phyloP scores from a whole-genome alignment of 768 basidiomycete species.

The Hericium alpestre region DNA sequence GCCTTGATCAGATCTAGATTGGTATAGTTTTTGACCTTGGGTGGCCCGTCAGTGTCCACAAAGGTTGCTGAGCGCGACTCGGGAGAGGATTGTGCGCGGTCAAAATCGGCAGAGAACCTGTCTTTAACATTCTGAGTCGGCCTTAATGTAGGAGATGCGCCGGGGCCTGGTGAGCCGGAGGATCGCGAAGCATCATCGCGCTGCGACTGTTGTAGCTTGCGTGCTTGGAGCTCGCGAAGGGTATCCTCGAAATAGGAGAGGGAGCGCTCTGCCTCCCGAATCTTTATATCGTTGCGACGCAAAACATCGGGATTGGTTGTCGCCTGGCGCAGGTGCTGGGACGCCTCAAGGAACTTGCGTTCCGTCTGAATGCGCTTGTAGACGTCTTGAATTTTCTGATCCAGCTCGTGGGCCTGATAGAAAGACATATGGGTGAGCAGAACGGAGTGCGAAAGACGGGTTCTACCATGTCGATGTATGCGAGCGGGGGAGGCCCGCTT shows the following conservation, averaged over 20 bases:
- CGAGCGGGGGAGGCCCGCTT: neutral
- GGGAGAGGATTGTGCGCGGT: constrained; percentile 16
- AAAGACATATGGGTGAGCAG: constrained; percentile 3
- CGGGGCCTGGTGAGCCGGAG: constrained; percentile 4
- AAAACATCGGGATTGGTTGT: constrained; percentile 83
- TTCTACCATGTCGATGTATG: neutral
- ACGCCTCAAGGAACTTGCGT: constrained; percentile 84
- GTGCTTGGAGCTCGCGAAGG: constrained; percentile 70
- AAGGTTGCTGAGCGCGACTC: constrained; percentile 22
- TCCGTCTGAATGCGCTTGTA: constrained; percentile 85
- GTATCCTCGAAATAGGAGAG: constrained; percentile 83
- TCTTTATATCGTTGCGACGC: constrained; percentile 70
- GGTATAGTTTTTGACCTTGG: constrained; percentile 58
- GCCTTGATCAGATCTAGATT: constrained; percentile 94
- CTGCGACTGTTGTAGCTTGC: constrained; percentile 47
- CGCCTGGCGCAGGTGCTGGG: constrained; percentile 66
- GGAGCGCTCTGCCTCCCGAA: constrained; percentile 75
- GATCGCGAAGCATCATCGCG: constrained; percentile 43
- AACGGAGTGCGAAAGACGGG: neutral
- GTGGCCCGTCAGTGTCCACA: constrained; percentile 24
- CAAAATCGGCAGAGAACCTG: constrained; percentile 4
- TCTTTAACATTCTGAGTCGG: constrained; percentile 5
- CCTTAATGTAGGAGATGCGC: constrained; percentile 4
- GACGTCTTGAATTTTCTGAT: constrained; percentile 90
- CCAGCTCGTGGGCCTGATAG: constrained; percentile 45